A percentile compares a stretch with the other conserved stretches of the same genome.
phyloP scores from a whole-genome alignment of 192 early-diverging fungal genomes.

The Coemansia sp. region DNA sequence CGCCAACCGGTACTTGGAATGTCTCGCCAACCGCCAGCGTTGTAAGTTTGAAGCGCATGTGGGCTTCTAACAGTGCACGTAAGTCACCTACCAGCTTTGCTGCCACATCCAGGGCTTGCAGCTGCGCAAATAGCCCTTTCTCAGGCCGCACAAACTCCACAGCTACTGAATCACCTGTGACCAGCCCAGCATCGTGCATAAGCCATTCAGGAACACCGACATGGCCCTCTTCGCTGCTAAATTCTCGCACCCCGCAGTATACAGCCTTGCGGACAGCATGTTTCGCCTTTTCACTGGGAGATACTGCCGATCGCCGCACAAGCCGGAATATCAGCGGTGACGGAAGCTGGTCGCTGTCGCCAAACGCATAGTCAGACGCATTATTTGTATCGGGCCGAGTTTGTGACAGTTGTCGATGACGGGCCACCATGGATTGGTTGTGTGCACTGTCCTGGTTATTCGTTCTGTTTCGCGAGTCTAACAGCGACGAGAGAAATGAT shows the following conservation, averaged over 20 bases:
- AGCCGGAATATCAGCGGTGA: constrained; percentile 45
- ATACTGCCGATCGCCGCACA: neutral
- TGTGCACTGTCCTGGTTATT: neutral
- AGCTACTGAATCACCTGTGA: constrained; percentile 50
- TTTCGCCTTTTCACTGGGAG: neutral
- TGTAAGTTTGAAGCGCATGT: constrained; percentile 65
- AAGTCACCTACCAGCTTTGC: constrained; percentile 19
- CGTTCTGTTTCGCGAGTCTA: constrained; percentile 15
- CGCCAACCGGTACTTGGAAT: constrained; percentile 58
- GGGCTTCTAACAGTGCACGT: constrained; percentile 65
- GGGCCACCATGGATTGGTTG: neutral
- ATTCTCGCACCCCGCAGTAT: constrained; percentile 71
- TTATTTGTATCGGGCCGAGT: neutral
- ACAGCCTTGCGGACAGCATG: neutral
- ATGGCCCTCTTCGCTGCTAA: constrained; percentile 58
- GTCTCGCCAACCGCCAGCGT: constrained; percentile 69
- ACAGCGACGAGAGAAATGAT: constrained; percentile 25
- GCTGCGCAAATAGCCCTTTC: constrained; percentile 66
- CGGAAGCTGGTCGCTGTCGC: constrained; percentile 15
- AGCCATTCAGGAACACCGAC: constrained; percentile 60
- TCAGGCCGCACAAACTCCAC: constrained; percentile 60
- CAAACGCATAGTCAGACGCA: constrained; percentile 1
- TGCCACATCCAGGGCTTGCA: constrained; percentile 55
- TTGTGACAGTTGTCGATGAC: neutral
- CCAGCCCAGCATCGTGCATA: constrained; percentile 43